Conservation (phyloP, 768 basidiomycete genomes). For the Tephrocybe sp. region DNA sequence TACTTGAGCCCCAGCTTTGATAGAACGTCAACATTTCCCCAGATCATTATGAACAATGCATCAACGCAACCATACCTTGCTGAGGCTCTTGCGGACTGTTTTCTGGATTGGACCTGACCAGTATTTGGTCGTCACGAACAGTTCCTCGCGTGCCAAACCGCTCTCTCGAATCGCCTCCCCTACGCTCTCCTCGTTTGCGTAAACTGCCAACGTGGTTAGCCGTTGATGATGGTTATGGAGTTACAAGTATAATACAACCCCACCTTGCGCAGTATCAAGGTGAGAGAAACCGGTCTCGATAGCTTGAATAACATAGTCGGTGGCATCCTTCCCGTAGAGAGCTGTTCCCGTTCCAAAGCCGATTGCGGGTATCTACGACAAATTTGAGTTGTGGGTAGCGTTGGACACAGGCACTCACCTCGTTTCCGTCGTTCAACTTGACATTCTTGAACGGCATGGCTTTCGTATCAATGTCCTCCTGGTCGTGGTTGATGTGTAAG, state of each 20-base stretch:
- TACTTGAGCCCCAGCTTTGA: conserved; percentile 57
- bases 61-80: conserved; percentile 35
- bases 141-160: conserved; percentile 41
- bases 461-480: neutral
- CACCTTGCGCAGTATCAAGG: conserved; percentile 26
- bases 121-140: conserved; percentile 62
- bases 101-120: conserved; percentile 36
- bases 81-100: conserved; percentile 47
- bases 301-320: conserved; percentile 14
- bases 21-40: neutral
- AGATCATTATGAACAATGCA: neutral
- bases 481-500: neutral
- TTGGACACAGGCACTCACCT: neutral
- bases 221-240: neutral
- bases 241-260: conserved; percentile 11
- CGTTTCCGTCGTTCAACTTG: conserved; percentile 17
- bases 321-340: conserved; percentile 8
- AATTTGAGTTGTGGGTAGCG: neutral
- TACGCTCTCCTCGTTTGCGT: conserved; percentile 36
- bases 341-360: conserved; percentile 18
- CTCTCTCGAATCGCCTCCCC: conserved; percentile 44
- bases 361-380: conserved; percentile 16
- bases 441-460: conserved; percentile 14
- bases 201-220: conserved; percentile 24
- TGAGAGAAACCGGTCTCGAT: conserved; percentile 19